Conservation (phyloP, 179 eudicot species). For the Monotropa hypopitys region DNA sequence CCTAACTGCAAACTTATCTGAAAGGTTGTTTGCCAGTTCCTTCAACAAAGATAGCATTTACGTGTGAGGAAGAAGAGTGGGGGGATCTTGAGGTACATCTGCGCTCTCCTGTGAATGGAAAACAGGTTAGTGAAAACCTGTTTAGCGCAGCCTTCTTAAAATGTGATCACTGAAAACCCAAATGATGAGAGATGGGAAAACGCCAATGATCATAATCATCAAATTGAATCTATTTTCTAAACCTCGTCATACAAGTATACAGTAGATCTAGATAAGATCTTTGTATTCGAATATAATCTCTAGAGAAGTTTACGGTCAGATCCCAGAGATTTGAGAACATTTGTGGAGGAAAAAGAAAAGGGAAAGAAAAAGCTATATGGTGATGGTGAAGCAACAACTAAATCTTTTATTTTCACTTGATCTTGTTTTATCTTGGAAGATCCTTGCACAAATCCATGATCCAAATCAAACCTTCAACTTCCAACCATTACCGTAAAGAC, state of each 20-base stretch:
- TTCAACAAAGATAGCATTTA: constrained; percentile 4
- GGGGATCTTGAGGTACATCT: constrained; percentile 25
- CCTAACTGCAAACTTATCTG: neutral
- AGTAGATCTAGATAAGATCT: neutral
- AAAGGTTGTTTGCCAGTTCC: constrained; percentile 1
- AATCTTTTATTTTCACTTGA: neutral
- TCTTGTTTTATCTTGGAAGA: neutral
- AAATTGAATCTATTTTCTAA: neutral
- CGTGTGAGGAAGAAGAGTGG: constrained; percentile 37
- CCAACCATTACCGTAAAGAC: neutral
- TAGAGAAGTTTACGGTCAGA: neutral
- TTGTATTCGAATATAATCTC: neutral
- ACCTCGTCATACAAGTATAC: neutral
- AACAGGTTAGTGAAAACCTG: neutral
- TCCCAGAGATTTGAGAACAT: neutral
- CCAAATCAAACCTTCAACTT: neutral
- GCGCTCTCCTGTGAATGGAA: constrained; percentile 25
- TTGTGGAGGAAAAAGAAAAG: neutral
- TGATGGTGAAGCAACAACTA: neutral
- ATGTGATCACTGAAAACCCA: neutral
- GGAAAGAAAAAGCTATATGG: neutral
- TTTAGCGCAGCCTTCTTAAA: neutral
- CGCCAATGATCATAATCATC: neutral
- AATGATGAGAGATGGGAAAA: neutral
- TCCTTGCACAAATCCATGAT: neutral